Percentiles rank a stretch among this genome's conserved stretches.
Evolutionary conservation across 345 rosid genomes (phyloP).

Genomic region (Luvunga scandens): DNA sequence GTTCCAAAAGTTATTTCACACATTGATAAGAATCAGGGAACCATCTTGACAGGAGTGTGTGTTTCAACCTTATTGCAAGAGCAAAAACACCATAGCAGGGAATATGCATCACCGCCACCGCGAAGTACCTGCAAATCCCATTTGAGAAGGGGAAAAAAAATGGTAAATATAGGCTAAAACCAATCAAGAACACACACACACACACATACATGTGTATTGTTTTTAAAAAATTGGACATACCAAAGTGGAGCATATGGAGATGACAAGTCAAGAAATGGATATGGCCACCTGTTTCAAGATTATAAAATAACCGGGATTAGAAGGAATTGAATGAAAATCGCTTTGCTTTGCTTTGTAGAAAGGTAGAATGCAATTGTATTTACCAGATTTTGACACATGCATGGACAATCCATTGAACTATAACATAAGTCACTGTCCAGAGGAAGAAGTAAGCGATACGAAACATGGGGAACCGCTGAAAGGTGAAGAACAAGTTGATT

Average conservation of each 20-base stretch:
- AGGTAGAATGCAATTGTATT: not conserved
- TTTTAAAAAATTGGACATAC: conserved; percentile 31
- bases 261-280: conserved; percentile 90
- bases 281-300: conserved; percentile 82
- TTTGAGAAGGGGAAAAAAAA: not conserved
- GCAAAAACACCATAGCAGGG: conserved; percentile 79
- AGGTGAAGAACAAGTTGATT: not conserved
- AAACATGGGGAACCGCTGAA: conserved; percentile 83
- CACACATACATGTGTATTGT: too few relatives aligned
- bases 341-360: not conserved
- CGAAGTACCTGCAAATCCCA: conserved; percentile 64
- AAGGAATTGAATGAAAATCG: not conserved
- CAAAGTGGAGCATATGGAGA: conserved; percentile 84
- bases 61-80: conserved; percentile 70
- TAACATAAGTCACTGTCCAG: conserved; percentile 78
- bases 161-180: not conserved
- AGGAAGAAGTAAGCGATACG: conserved; percentile 84
- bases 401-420: conserved; percentile 87
- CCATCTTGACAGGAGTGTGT: conserved; percentile 54
- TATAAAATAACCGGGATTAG: not conserved
- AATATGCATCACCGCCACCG: conserved; percentile 81
- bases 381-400: conserved; percentile 73
- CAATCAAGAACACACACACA: not conserved
- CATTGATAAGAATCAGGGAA: conserved; percentile 65
- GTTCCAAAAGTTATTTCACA: conserved; percentile 23